Evolutionary conservation across 2,329 filamentous ascomycete genomes (phyloP), one percentile per base, ranked within the genome.

Genomic region (Diaporthe ilicicola): DNA sequence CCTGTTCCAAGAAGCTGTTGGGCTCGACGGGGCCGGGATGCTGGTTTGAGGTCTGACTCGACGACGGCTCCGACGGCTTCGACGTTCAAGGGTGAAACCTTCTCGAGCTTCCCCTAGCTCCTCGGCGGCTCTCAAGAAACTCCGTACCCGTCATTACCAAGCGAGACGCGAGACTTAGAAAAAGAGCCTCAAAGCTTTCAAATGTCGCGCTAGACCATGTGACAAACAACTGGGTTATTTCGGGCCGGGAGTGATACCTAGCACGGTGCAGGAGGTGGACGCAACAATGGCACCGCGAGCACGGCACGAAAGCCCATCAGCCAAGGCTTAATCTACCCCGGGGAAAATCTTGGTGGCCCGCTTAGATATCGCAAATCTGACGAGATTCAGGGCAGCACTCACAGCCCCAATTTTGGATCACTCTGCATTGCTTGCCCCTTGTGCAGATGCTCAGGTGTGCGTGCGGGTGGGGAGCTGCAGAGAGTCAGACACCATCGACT

Each of bases 341-440:
- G 42, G 59, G 34, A 22, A 12, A 34, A 34, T 62, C 29, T 34
- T 44, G 27, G 22, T 24, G 32, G 59, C 59, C 59, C 42, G 59
- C 59, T 62, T 22, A 62, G 59, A 62, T 62, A 48, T 62, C 59
- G 65, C 39, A 56, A 37, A 67, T 48, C 53, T 48, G 70, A 72
- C 61, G n/a, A 72, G 59, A 72, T 72, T 62, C 62, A 39, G 44
- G 70, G 70, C 42, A 66, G 67, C 67, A 54, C 44, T 67, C 53
- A 42, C 54, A 70, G 67, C 59, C 67, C 70, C 67, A 67, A 70
- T 55, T 61, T 61, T 67, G 70, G 70, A 67, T 62, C 67, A 66
- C 22, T 42, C 27, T 37, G 56, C 50, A 22, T 64, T 53, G 53
- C 62, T 24, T 61, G 53, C 42, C 54, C 44, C 61, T 34, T 54